A percentile compares a stretch with the other conserved stretches of the same genome.
Evolutionary conservation across 306 rosid genomes (phyloP).

Genomic region (Leucaena leucocephala): DNA sequence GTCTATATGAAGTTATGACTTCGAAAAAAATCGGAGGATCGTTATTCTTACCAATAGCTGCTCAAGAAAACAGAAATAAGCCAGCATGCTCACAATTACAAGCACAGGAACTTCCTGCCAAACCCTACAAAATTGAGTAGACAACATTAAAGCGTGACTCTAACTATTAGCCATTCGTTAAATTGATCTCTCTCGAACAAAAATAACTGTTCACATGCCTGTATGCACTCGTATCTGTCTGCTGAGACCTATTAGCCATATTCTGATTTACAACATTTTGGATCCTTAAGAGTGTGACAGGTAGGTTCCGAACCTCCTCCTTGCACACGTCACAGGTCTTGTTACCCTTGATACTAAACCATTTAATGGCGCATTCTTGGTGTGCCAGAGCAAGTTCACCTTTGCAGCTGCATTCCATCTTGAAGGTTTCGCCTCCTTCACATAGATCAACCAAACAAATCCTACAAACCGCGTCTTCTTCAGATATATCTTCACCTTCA

Average conservation of each 20-base stretch:
- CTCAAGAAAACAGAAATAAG: constrained; percentile 96
- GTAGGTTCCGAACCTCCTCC: constrained; percentile 83
- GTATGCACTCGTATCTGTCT: constrained; percentile 54
- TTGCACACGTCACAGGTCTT: constrained; percentile 94
- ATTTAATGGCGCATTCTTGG: constrained; percentile 90
- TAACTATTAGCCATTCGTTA: neutral
- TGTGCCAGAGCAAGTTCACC: constrained; percentile 98
- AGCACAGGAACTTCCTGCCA: constrained; percentile 99
- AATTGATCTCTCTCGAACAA: constrained; percentile 20
- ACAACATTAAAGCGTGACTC: constrained; percentile 25
- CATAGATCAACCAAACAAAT: constrained; percentile 89
- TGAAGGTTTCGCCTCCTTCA: constrained; percentile 96
- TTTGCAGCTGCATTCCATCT: constrained; percentile 98
- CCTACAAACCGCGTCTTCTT: constrained; percentile 96
- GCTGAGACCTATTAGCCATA: constrained; percentile 48
- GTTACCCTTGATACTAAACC: constrained; percentile 97
- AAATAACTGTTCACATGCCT: constrained; percentile 60
- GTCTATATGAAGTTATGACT: constrained; percentile 27
- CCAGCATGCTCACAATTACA: constrained; percentile 93
- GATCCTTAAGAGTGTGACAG: constrained; percentile 83
- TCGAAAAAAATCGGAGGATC: constrained; percentile 25
- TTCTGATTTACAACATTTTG: constrained; percentile 61
- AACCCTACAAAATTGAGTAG: constrained; percentile 55
- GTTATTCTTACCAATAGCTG: constrained; percentile 76
- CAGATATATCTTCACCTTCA: constrained; percentile 85